phyloP scores from a whole-genome alignment of 2,329 filamentous ascomycete genomes.

The Calonectria pseudoreteaudii region DNA sequence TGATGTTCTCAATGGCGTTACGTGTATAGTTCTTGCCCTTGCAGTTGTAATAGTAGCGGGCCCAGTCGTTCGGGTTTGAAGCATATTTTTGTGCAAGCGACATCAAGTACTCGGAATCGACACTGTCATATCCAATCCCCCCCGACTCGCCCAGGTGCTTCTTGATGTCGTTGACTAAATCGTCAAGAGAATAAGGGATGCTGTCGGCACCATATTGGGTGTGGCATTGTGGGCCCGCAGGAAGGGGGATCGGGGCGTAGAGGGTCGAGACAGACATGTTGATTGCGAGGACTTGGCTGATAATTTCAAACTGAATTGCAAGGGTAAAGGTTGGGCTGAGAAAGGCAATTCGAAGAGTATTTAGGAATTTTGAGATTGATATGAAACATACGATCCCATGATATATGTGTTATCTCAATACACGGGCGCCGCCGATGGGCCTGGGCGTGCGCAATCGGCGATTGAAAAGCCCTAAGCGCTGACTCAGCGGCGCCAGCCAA shows the following conservation, averaged over 20 bases:
- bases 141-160: conserved; percentile 7
- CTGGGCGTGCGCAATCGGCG: neutral
- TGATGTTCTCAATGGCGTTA: conserved; percentile 23
- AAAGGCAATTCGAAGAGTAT: neutral
- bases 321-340: neutral
- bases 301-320: neutral
- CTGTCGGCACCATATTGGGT: neutral
- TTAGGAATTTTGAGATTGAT: neutral
- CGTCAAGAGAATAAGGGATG: neutral
- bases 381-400: neutral
- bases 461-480: neutral
- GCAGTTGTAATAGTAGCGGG: conserved; percentile 22
- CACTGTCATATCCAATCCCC: conserved; percentile 8
- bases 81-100: conserved; percentile 13
- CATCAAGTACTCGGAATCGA: conserved; percentile 13
- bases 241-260: conserved; percentile 2
- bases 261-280: conserved; percentile 14
- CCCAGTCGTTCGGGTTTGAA: conserved; percentile 20
- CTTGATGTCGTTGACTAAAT: conserved; percentile 14
- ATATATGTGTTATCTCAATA: neutral
- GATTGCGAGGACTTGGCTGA: neutral
- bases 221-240: neutral
- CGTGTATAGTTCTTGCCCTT: conserved; percentile 21
- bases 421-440: neutral
- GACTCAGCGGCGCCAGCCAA: neutral